These are phyloP conservation scores for Trichoderma sp. DNA, from an alignment of 2,329 filamentous ascomycete genomes.

Conservation along the genomic window DNA sequence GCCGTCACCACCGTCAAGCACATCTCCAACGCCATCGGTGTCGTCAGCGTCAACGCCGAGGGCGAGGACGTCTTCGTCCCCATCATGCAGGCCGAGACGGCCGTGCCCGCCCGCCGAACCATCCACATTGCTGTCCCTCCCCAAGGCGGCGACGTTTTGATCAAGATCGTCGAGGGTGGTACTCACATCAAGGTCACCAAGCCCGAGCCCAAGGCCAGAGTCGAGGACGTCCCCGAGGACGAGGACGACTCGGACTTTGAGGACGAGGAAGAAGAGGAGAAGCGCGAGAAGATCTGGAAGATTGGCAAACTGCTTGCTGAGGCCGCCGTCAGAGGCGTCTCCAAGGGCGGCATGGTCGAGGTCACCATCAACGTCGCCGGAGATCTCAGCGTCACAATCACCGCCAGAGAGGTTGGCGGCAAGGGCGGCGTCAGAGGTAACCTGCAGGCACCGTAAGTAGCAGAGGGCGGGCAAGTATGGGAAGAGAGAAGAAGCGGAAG, in stretches of 20 bases:
- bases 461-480: neutral
- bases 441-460: constrained; percentile 32
- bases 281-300: constrained; percentile 90
- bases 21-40: constrained; percentile 81
- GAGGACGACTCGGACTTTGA: constrained; percentile 61
- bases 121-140: constrained; percentile 73
- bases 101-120: constrained; percentile 81
- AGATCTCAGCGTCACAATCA: constrained; percentile 76
- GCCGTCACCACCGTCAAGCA: constrained; percentile 93
- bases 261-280: constrained; percentile 80
- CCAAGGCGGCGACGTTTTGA: constrained; percentile 79
- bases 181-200: constrained; percentile 93
- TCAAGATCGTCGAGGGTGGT: constrained; percentile 84
- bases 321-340: constrained; percentile 75
- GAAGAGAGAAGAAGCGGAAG: neutral
- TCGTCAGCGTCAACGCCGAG: constrained; percentile 62
- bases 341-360: constrained; percentile 89
- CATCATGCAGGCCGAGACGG: constrained; percentile 80
- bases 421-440: constrained; percentile 77
- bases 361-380: constrained; percentile 83
- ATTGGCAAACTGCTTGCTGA: constrained; percentile 79
- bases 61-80: constrained; percentile 71
- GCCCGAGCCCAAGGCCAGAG: constrained; percentile 74
- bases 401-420: constrained; percentile 79
- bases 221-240: constrained; percentile 59